Evolutionary conservation across 2,329 filamentous ascomycete species (phyloP), one percentile per base, ranked within the genome.

Genomic region (Juglanconis oblonga): DNA sequence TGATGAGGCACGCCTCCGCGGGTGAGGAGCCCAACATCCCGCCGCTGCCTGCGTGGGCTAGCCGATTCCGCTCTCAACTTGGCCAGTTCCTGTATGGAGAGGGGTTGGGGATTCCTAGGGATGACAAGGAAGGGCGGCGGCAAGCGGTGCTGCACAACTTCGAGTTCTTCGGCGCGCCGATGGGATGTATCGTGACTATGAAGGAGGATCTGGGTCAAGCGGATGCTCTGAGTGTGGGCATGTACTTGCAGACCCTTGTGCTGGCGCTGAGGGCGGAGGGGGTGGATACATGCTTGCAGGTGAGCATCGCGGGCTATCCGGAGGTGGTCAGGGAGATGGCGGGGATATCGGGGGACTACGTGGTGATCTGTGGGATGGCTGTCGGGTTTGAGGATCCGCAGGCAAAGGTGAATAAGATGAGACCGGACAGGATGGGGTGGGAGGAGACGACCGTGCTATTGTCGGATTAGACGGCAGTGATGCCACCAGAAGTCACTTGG

Each of bases 81-180:
- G 65, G 66, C 1, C 17, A 35, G 31, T 40, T 40, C n/a, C 4
- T 67, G 4, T 68, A 64, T 58, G 64, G 63, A 35, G 62, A 59
- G 29, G 66, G 64, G 13, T 64, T 53, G 57, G 58, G 57, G 8
- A 60, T 68, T 38, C 35, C 64, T 49, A 63, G 54, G 9, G 63
- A 59, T 7, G 67, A 68, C 55, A 10, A 14, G 7, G 61, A 48
- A 47, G 60, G 50, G 1, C 61, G 57, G 10, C 48, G 55, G 33
- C 35, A 33, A 4, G 66, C 63, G 1, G 17, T 58, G 52, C 44
- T 68, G 64, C 64, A 62, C 2, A 68, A 68, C 47, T 67, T 54
- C 47, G 62, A 65, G 2, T 68, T 67, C 64, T 67, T 67, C 59
- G 62, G 66, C 17, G 66, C 66, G 0, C 64, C 67, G 1, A 62